phyloP scores from a whole-genome alignment of 2,329 filamentous ascomycete genomes.

The Samsoniella hepiali region DNA sequence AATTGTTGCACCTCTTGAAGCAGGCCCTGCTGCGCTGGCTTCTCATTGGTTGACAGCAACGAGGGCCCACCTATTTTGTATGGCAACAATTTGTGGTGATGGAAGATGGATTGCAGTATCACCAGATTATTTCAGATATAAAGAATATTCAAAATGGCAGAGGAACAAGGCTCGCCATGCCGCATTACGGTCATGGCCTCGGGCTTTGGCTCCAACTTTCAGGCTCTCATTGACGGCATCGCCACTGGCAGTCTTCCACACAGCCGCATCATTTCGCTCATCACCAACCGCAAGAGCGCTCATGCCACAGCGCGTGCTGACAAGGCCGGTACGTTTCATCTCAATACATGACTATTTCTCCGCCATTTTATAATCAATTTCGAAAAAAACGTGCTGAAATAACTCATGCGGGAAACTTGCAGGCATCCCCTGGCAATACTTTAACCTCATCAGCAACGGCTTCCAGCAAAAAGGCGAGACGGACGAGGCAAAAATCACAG shows the following conservation, averaged over 20 bases:
- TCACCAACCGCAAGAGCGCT: conserved; percentile 48
- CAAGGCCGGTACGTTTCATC: conserved; percentile 37
- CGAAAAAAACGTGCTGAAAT: not conserved
- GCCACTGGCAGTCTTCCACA: conserved; percentile 37
- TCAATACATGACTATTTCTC: not conserved
- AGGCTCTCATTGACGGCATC: conserved; percentile 61
- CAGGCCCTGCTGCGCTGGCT: not conserved
- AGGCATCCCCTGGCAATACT: conserved; percentile 71
- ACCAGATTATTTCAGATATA: not conserved
- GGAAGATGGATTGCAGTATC: not conserved
- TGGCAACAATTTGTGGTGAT: no score
- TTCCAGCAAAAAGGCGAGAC: conserved; percentile 56
- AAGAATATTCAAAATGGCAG: conserved; percentile 9
- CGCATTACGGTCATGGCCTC: conserved; percentile 68
- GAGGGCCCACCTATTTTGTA: no score
- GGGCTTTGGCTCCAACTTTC: conserved; percentile 73
- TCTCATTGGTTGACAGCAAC: no score
- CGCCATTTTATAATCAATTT: not conserved
- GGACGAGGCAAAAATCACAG: conserved; percentile 50
- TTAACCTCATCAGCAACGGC: conserved; percentile 76
- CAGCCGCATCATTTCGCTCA: conserved; percentile 44
- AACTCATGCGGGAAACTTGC: not conserved
- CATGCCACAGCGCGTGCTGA: conserved; percentile 41
- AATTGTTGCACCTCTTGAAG: not conserved
- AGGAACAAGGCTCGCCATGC: conserved; percentile 27